Evolutionary conservation across 1,284 basidiomycete genomes (phyloP).

Genomic region (Puccinia triticina): DNA sequence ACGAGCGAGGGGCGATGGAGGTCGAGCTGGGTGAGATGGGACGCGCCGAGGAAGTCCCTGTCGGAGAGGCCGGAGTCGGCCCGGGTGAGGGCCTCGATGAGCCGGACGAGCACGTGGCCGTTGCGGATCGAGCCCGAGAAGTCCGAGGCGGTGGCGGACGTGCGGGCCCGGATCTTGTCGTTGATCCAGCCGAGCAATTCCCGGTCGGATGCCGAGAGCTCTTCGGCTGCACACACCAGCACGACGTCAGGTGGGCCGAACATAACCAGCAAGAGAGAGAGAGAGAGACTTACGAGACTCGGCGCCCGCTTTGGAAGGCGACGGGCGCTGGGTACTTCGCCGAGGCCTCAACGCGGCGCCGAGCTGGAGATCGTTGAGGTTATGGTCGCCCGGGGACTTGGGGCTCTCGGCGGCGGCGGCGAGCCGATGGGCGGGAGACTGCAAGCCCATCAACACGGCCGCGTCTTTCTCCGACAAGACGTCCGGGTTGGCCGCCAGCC

Average conservation of each 20-base stretch:
- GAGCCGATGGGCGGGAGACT: no score
- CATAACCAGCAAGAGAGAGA: no score
- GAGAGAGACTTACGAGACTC: constrained; percentile 21
- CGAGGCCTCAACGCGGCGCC: constrained; percentile 58
- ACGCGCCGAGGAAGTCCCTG: constrained; percentile 49
- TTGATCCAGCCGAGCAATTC: constrained; percentile 83
- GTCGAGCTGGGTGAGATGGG: neutral
- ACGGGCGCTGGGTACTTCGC: constrained; percentile 56
- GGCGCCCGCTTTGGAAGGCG: constrained; percentile 45
- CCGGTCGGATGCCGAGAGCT: constrained; percentile 60
- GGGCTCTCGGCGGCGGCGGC: no score
- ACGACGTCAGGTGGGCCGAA: constrained; percentile 19
- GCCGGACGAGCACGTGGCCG: constrained; percentile 52
- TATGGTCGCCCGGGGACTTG: no score
- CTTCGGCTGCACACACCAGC: constrained; percentile 46
- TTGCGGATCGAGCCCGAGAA: constrained; percentile 55
- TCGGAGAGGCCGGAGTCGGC: constrained; percentile 41
- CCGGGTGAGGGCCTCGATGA: constrained; percentile 43
- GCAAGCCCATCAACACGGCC: constrained; percentile 59
- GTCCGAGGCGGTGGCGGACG: neutral
- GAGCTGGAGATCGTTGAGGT: no score
- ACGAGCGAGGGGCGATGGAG: constrained; percentile 40
- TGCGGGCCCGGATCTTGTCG: constrained; percentile 57
- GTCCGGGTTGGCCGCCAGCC: constrained; percentile 82
- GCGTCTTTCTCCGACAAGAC: constrained; percentile 72